These are phyloP conservation scores for Solanum hybrid DNA, from an alignment of 305 asterid species.

Conservation along the genomic window DNA sequence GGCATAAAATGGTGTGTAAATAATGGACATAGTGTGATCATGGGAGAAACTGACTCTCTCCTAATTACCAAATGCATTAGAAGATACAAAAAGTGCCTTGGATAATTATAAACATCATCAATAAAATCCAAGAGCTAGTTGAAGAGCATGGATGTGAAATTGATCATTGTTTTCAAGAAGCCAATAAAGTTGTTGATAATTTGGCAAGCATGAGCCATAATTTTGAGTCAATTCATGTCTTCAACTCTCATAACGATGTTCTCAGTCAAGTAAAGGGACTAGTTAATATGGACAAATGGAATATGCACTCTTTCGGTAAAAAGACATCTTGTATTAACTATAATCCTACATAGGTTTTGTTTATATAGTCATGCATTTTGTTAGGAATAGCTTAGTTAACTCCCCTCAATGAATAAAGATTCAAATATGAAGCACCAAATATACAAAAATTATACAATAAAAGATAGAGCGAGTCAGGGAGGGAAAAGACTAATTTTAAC, in stretches of 20 bases:
- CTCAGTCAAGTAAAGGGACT: not conserved
- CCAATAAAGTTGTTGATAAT: not conserved
- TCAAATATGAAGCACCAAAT: too few species aligned
- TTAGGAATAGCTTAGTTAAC: too few species aligned
- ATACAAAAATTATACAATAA: too few species aligned
- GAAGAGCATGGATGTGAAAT: not conserved
- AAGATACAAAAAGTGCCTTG: not conserved
- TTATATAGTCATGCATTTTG: too few species aligned
- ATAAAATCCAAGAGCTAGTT: not conserved
- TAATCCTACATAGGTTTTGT: not conserved
- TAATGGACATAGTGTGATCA: not conserved
- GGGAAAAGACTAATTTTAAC: too few species aligned
- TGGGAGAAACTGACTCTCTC: not conserved
- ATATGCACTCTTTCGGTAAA: not conserved
- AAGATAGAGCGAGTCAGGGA: too few species aligned
- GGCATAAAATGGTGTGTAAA: not conserved
- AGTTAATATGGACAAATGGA: not conserved
- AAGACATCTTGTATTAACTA: not conserved
- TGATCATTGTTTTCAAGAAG: not conserved
- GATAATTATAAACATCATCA: not conserved
- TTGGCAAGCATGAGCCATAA: not conserved
- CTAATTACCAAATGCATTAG: not conserved
- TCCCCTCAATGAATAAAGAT: not conserved
- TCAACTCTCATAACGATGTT: too few species aligned
- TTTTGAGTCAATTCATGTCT: not conserved